Evolutionary conservation across 495 filamentous ascomycete species (phyloP), one percentile per base, ranked within the genome.

Genomic region (Penicillium daleae): DNA sequence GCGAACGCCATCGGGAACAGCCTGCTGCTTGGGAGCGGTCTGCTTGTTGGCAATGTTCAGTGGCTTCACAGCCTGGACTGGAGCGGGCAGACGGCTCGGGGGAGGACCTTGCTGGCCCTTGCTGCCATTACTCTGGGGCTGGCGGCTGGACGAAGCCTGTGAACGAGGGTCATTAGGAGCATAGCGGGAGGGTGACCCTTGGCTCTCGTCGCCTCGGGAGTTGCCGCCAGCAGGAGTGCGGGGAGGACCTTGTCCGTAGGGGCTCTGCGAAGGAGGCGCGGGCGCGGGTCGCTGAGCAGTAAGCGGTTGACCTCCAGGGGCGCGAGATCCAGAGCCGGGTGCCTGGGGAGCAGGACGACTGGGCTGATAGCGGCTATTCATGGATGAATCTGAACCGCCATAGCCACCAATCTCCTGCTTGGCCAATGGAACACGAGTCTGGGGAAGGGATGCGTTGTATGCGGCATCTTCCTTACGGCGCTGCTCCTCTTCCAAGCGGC

Each of bases 31-130:
- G 44, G 59, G 66, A n/a, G 67, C 66, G 27, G 77, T 40, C 58
- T 91, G 88, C 78, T 96, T 97, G 61, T 85, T 80, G n/a, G 89
- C 85, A 44, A 97, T 91, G 74, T 97, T 97, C 64, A 97, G 81
- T 17, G 93, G 93, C 77, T 97, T 97, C 51, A 94, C 90, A 31
- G 85, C 79, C 31, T 83, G 79, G n/a, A 84, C 80, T 44, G 90
- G 84, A 22, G 88, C 85, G 2, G 88, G 89, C 60, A 90, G 74
- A 46, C 89, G 74, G 42, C 65, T 73, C 3, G 79, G 78, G 39
- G 79, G 79, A 49, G 79, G 79, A 1, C 78, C 79, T 56, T 76
- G 78, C 40, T 69, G 74, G 53, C 64, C 65, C 44, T 76, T 74
- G 52, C 63, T 68, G 29, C 67, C 74, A 62, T 73, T 77, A 48